Base-by-base conservation (phyloP, 2,329 filamentous ascomycete genomes). In the Hymenoscyphus occultus region DNA sequence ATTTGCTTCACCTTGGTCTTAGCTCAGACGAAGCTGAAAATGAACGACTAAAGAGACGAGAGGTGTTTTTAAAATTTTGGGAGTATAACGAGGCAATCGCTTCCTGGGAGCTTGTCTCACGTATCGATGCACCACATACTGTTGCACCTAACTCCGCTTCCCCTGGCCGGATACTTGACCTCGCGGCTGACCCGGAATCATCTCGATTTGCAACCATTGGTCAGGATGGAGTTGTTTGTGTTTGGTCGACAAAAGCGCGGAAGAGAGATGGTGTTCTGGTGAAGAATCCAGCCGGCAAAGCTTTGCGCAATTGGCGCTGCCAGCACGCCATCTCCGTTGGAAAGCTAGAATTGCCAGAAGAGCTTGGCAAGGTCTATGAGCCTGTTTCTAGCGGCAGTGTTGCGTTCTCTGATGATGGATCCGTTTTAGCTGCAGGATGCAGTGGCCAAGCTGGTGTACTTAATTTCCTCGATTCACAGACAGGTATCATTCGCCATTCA, bases 41-140 rank as follows among this genome's bases (percentile, higher is more conserved):
- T 61, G 82, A 85, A 64, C 77, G 80, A 39, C 78, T 78, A 39
- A 82, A 83, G 67, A 82, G 81, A 67, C 83, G 84, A 56, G 94
- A 98, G 75, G 85, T 93, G 0, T 91, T 90, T 72, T 81, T 99
- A 60, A 97, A 97, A 75, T 95, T 99, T 76, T 99, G 95, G 95
- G 79, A 88, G 76, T 77, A 90, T 78, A 86, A 85, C 78, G 74
- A 81, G 72, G 73, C 81, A 72, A 74, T 81, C 74, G 74, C 85
- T 73, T 73, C 80, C 71, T 92, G 95, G 82, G 87, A 91, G 67
- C 81, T 99, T 12, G 87, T 92, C 61, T 90, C 93, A 2, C 87
- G 94, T 65, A 86, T 98, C 62, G 93, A 97, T 75, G 84, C 87
- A 9, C 93, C 95, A 16, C 94, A 99, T 77, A 81, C 83, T 65